These are phyloP conservation scores for Phaeodactylum tricornutum DNA, from an alignment of 108 stramenopile species.

Conservation along the genomic window DNA sequence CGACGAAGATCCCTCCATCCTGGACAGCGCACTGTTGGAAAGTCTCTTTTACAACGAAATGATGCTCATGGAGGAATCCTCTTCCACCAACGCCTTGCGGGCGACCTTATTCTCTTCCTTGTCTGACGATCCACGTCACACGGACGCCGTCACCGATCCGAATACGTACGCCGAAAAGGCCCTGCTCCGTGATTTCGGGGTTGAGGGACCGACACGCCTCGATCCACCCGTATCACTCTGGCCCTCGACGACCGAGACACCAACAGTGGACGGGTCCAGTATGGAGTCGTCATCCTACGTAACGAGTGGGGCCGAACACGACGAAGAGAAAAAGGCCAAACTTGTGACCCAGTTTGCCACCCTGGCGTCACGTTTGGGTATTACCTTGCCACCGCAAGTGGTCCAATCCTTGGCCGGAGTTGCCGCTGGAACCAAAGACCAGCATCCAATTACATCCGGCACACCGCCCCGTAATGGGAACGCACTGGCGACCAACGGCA, in stretches of 20 bases:
- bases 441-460: not conserved
- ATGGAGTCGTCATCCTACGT: too few relatives aligned
- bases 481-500: not conserved
- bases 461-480: not conserved
- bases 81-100: not conserved
- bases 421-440: slow-evolving; percentile 1
- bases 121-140: too few relatives aligned
- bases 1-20: too few relatives aligned
- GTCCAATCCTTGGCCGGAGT: slow-evolving; percentile 27
- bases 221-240: too few relatives aligned
- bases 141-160: too few relatives aligned
- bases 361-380: slow-evolving; percentile 41
- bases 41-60: slow-evolving; percentile 61
- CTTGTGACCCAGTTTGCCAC: slow-evolving; percentile 49
- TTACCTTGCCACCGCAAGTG: slow-evolving; percentile 27
- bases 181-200: slow-evolving; percentile 35
- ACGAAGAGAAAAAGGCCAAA: slow-evolving; percentile 15
- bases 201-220: slow-evolving; percentile 9
- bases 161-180: slow-evolving; percentile 26
- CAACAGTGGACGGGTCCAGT: too few relatives aligned
- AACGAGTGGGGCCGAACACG: too few relatives aligned
- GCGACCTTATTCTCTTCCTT: too few relatives aligned
- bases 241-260: too few relatives aligned
- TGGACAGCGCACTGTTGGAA: slow-evolving; percentile 48
- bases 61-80: slow-evolving; percentile 29